A percentile compares a stretch with the other conserved stretches of the same genome.
These are phyloP conservation scores for Hysterium pulicare DNA, from an alignment of 2,329 filamentous ascomycete species.

Conservation along the genomic window DNA sequence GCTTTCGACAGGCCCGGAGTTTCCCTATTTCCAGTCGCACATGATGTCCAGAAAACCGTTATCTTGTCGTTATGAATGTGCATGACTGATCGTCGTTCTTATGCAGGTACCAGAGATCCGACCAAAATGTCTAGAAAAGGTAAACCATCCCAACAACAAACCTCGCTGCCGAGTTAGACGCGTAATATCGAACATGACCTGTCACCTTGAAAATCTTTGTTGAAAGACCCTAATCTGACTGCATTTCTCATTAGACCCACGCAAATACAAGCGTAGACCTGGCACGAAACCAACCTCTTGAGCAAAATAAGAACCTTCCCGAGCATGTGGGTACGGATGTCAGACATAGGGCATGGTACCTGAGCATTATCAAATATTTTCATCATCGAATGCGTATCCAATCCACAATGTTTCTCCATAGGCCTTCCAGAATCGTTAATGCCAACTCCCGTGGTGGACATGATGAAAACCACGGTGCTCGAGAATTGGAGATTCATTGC, in stretches of 20 bases:
- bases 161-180: neutral
- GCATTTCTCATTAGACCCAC: neutral
- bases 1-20: too few relatives aligned
- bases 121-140: constrained; percentile 3
- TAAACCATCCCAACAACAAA: neutral
- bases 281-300: constrained; percentile 2
- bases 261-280: constrained; percentile 4
- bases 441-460: neutral
- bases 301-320: neutral
- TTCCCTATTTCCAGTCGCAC: too few relatives aligned
- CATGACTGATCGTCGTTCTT: neutral
- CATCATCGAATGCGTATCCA: neutral
- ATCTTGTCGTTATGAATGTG: too few relatives aligned
- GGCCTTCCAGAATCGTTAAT: too few relatives aligned
- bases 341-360: neutral
- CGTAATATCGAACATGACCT: neutral
- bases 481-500: too few relatives aligned
- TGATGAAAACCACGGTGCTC: neutral
- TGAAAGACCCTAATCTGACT: neutral
- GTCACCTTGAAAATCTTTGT: neutral
- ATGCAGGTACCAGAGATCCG: constrained; percentile 4
- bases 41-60: too few relatives aligned
- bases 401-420: neutral
- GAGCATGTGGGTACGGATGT: neutral
- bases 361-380: neutral